A percentile compares a stretch with the other conserved stretches of the same genome.
phyloP scores from a whole-genome alignment of 208 protist genomes.

The Acanthamoeba castellanii region DNA sequence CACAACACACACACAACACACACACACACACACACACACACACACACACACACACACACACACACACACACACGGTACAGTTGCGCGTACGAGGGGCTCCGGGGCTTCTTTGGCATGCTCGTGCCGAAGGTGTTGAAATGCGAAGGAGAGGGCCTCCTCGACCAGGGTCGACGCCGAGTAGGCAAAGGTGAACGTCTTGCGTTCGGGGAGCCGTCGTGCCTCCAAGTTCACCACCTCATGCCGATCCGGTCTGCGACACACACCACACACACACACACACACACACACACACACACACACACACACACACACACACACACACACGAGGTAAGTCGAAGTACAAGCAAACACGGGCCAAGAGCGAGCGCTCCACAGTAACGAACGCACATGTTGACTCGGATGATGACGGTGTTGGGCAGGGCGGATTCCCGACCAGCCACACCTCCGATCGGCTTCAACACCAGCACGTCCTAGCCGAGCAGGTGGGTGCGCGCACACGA shows the following conservation, averaged over 20 bases:
- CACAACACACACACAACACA: neutral
- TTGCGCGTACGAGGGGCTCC: neutral
- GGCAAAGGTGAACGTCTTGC: constrained; percentile 4
- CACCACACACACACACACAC: too few relatives aligned
- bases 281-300: too few relatives aligned
- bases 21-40: too few relatives aligned
- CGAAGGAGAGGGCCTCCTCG: constrained; percentile 54
- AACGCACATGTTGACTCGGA: constrained; percentile 18
- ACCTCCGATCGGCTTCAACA: neutral
- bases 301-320: neutral
- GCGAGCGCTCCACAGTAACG: neutral
- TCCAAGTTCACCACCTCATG: neutral
- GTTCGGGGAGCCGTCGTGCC: neutral
- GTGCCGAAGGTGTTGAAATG: neutral
- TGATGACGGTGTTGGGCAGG: neutral
- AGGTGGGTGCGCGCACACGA: too few relatives aligned
- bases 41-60: too few relatives aligned
- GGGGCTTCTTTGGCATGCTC: neutral
- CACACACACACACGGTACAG: too few relatives aligned
- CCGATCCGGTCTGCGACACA: neutral
- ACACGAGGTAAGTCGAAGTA: neutral
- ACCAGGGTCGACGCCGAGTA: constrained; percentile 45
- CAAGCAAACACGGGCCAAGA: neutral
- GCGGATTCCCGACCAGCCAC: neutral
- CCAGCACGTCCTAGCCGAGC: neutral